phyloP scores from a whole-genome alignment of 345 rosid species.

The Bruguiera gymnorhiza region DNA sequence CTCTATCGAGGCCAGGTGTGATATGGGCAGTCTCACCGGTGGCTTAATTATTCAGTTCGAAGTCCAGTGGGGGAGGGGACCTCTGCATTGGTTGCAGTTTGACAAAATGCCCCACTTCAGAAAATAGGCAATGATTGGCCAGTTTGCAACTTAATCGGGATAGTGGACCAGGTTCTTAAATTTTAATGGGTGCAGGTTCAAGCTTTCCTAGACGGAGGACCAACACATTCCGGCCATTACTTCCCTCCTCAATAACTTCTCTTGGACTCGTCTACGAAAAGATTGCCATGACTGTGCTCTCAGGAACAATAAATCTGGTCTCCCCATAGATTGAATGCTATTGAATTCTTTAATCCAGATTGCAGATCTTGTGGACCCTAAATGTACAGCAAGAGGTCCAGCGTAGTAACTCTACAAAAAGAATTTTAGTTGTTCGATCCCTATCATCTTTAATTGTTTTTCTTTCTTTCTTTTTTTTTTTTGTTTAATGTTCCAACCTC shows the following conservation, averaged over 20 bases:
- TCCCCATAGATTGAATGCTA: slow-evolving; percentile 1
- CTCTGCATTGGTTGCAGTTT: no score
- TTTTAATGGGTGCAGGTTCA: no score
- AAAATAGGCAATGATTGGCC: no score
- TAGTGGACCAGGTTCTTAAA: no score
- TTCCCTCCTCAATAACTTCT: background rate
- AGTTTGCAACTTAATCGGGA: no score
- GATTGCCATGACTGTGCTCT: slow-evolving; percentile 25
- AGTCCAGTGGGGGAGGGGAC: no score
- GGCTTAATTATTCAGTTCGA: no score
- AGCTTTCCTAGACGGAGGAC: slow-evolving; percentile 19
- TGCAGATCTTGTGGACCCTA: slow-evolving; percentile 32
- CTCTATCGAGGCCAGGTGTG: no score
- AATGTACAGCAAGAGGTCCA: slow-evolving; percentile 9
- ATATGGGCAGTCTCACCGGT: no score
- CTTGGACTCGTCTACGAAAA: background rate
- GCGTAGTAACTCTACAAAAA: slow-evolving; percentile 8
- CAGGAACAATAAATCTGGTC: background rate
- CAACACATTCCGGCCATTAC: background rate
- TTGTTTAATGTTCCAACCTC: no score
- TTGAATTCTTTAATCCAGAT: background rate
- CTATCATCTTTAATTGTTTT: slow-evolving; percentile 27
- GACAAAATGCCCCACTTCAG: no score
- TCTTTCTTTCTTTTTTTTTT: background rate
- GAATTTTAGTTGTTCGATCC: slow-evolving; percentile 25